Base-by-base conservation (phyloP, 2,329 filamentous ascomycete species). In the Paecilomyces dactylethromorphus region DNA sequence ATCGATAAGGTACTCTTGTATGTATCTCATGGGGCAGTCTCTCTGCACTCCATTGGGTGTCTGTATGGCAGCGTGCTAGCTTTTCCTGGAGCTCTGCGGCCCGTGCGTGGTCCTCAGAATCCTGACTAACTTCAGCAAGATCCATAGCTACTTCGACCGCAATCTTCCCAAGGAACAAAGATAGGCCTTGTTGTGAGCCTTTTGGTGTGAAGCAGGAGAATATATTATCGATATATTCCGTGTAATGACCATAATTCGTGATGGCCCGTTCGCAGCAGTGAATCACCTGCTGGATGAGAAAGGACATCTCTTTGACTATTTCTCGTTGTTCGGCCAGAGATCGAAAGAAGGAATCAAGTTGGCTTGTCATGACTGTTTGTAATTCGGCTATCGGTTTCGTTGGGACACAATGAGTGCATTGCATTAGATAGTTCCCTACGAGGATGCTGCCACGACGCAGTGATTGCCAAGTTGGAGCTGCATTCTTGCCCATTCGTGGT, bases 111-210 rank as follows among this genome's bases (percentile, higher is more conserved):
- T 75, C 72, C 35, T 74, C 68, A 2, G 70, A 66, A 50, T 75
- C 71, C 51, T 69, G 64, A 15, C 71, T 75, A 10, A 62, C 63
- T 60, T 76, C 74, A 10, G 76, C 75, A 60, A 76, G 72, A 4
- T 69, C 65, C 70, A 78, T 74, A 3, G 75, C 75, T 12, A 71
- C 67, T 56, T 77, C 74, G 12, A 74, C 69, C 1, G 72, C 70
- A 4, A 76, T 64, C 54, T 71, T 73, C 4, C 69, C 65, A 12
- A 77, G 64, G 4, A 76, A 63, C 7, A 63, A 56, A 15, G 67
- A 67, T 24, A 74, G 58, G 10, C 64, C 66, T 8, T 64, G 57
- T 3, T 58, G 56, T 12, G 60, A 64, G 39, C 58, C 60, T 52
- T 69, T 53, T n/a, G 59, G 59, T 53, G 64, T 62, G 8, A 70